Conservation (phyloP, 805 yeast genomes). For the Zygosaccharomyces bisporus region DNA sequence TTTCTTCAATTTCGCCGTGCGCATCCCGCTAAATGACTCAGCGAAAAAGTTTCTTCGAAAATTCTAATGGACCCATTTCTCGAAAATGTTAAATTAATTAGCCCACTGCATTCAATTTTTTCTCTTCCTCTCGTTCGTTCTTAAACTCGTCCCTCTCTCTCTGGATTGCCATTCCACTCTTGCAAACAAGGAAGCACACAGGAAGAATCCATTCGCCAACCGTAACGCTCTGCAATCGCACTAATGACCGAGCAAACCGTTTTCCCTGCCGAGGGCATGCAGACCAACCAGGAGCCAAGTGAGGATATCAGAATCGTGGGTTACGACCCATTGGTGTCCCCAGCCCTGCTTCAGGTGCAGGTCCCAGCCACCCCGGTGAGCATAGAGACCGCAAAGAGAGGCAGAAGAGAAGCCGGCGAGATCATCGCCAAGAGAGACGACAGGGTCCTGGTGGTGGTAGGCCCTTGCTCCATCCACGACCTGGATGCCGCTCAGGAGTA, state of each 20-base stretch:
- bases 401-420: slow-evolving; percentile 73
- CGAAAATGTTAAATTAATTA: background rate
- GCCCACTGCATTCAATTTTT: background rate
- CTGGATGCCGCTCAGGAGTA: slow-evolving; percentile 85
- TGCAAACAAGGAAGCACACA: too few relatives aligned
- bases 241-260: slow-evolving; percentile 28
- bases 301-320: slow-evolving; percentile 81
- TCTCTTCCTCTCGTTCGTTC: background rate
- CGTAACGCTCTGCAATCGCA: too few relatives aligned
- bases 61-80: slow-evolving; percentile 1
- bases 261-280: slow-evolving; percentile 36
- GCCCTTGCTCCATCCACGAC: slow-evolving; percentile 97
- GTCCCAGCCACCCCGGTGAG: slow-evolving; percentile 59
- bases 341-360: slow-evolving; percentile 85
- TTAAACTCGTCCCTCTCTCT: background rate
- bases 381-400: slow-evolving; percentile 61
- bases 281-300: slow-evolving; percentile 47
- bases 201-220: too few relatives aligned
- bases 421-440: slow-evolving; percentile 76
- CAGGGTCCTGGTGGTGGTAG: slow-evolving; percentile 81
- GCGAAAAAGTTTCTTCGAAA: slow-evolving; percentile 5
- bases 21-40: slow-evolving; percentile 7
- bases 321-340: slow-evolving; percentile 91
- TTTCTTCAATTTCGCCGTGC: slow-evolving; percentile 4
- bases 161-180: too few relatives aligned